A percentile compares a stretch with the other conserved stretches of the same genome.
Evolutionary conservation across 345 rosid genomes (phyloP).

Genomic region (Syzygium grande): DNA sequence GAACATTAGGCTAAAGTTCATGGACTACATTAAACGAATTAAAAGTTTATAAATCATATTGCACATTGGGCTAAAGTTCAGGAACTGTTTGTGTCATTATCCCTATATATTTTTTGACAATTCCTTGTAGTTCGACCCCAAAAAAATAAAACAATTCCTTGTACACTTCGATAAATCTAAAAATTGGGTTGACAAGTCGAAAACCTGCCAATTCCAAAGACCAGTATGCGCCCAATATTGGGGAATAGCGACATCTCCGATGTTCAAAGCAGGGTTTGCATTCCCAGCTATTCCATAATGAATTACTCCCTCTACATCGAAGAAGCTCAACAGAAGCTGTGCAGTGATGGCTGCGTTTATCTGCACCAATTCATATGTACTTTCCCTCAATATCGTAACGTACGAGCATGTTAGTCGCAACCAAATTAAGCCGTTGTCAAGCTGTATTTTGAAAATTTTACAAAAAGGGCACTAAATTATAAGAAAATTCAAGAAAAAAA

Average conservation of each 20-base stretch:
- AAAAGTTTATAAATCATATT: too few relatives aligned
- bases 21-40: too few relatives aligned
- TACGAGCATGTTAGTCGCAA: neutral
- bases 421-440: neutral
- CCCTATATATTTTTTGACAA: too few relatives aligned
- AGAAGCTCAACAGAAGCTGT: slow-evolving; percentile 5
- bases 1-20: too few relatives aligned
- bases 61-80: too few relatives aligned
- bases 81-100: too few relatives aligned
- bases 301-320: slow-evolving; percentile 5
- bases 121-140: too few relatives aligned
- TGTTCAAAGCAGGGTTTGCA: slow-evolving; percentile 7
- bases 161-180: neutral
- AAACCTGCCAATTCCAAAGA: neutral
- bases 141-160: neutral
- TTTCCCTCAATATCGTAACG: neutral
- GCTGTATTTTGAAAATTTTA: neutral
- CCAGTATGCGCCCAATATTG: neutral
- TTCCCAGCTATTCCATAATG: slow-evolving; percentile 22
- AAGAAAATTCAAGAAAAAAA: neutral
- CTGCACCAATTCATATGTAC: neutral
- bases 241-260: neutral
- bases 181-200: neutral
- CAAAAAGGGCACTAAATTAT: neutral
- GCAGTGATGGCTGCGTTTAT: slow-evolving; percentile 13